phyloP scores from a whole-genome alignment of 1,284 basidiomycete species.

The Papiliotrema fonsecae region DNA sequence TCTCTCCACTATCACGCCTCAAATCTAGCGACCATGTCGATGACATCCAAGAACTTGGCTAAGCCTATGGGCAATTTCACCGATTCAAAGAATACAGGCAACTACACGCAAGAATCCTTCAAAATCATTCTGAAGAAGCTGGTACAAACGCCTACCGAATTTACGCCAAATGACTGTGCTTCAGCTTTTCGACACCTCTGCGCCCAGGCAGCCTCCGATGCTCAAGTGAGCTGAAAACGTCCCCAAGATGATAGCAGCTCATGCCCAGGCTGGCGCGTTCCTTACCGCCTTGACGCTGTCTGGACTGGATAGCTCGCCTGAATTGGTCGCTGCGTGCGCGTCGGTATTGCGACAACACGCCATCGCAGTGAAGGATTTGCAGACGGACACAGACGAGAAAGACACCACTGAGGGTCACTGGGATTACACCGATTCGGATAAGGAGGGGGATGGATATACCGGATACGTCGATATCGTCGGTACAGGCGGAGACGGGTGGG shows the following conservation, averaged over 20 bases:
- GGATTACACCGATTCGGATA: slow-evolving; percentile 45
- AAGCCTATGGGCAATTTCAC: slow-evolving; percentile 1
- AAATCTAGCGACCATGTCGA: slow-evolving; percentile 8
- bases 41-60: slow-evolving; percentile 4
- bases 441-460: slow-evolving; percentile 42
- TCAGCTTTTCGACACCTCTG: slow-evolving; percentile 69
- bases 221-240: slow-evolving; percentile 31
- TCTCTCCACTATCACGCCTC: no score
- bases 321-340: slow-evolving; percentile 71
- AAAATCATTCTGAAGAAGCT: slow-evolving; percentile 69
- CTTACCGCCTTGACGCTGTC: slow-evolving; percentile 74
- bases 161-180: slow-evolving; percentile 65
- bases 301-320: slow-evolving; percentile 66
- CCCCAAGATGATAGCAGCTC: background rate
- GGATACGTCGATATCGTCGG: slow-evolving; percentile 58
- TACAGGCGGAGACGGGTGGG: slow-evolving; percentile 93
- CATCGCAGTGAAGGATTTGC: slow-evolving; percentile 52
- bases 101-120: slow-evolving; percentile 59
- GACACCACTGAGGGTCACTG: slow-evolving; percentile 30
- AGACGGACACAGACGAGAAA: slow-evolving; percentile 14
- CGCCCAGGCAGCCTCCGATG: slow-evolving; percentile 58
- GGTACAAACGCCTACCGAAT: slow-evolving; percentile 68
- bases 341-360: slow-evolving; percentile 64
- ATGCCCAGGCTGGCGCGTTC: slow-evolving; percentile 69
- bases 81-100: background rate